These are phyloP conservation scores for Ceratocystis diversiconidia DNA, from an alignment of 2,329 filamentous ascomycete genomes.

Conservation along the genomic window DNA sequence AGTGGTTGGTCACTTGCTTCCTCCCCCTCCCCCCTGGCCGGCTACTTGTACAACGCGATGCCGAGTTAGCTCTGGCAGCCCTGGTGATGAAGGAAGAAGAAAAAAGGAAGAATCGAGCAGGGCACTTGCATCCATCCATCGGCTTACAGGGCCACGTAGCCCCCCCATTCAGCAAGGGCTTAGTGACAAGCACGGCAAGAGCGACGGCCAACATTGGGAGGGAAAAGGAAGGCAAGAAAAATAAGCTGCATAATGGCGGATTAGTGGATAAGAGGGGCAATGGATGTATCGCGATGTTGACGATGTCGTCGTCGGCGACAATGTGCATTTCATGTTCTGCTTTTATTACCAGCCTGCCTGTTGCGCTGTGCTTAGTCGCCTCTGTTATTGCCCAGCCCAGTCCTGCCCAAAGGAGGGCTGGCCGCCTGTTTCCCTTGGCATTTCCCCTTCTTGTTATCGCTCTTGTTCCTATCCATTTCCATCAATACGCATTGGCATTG, in stretches of 20 bases:
- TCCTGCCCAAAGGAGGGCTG: no score
- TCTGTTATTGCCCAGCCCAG: no score
- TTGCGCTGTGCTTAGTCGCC: no score
- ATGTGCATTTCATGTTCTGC: no score
- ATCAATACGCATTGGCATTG: no score
- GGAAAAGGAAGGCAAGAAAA: background rate
- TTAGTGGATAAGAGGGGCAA: no score
- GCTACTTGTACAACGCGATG: background rate
- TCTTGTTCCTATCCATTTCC: no score
- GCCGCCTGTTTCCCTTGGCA: no score
- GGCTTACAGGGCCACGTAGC: background rate
- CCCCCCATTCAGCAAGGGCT: background rate
- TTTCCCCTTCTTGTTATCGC: no score
- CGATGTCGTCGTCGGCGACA: no score
- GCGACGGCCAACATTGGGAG: background rate
- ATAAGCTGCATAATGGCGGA: background rate
- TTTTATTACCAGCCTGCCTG: no score
- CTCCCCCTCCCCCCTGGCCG: background rate
- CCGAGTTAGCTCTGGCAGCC: background rate
- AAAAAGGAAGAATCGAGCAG: background rate
- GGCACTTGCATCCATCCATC: background rate
- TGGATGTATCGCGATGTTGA: no score
- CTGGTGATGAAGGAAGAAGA: background rate
- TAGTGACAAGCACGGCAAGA: background rate
- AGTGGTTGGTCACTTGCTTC: background rate